These are phyloP conservation scores for Takakia lepidozioides DNA, from an alignment of 225 moss, liverwort and hornwort species.

Conservation along the genomic window DNA sequence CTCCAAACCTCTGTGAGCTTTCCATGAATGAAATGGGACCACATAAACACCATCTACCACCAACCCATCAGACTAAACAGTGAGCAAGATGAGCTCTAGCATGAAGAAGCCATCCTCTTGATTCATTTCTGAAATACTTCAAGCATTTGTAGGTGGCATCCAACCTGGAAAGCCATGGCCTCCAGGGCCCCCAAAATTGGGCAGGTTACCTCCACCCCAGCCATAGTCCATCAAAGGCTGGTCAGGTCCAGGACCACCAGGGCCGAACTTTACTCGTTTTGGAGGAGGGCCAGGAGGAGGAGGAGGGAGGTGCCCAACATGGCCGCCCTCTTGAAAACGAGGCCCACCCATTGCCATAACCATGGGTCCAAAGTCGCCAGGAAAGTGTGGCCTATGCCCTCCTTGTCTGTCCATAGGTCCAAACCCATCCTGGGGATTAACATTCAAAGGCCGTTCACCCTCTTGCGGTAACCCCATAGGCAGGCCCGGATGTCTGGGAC, in stretches of 20 bases:
- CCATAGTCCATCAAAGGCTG: conserved; percentile 53
- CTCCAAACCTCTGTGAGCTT: too few species aligned
- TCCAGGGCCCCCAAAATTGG: conserved; percentile 58
- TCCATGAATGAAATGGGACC: too few species aligned
- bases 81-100: too few species aligned
- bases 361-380: conserved; percentile 51
- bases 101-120: too few species aligned
- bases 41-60: too few species aligned
- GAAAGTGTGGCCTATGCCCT: conserved; percentile 30
- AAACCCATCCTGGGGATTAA: conserved; percentile 32
- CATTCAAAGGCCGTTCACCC: conserved; percentile 45
- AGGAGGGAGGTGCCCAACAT: conserved; percentile 52
- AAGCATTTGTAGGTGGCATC: conserved; percentile 45
- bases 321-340: too few species aligned
- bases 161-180: conserved; percentile 27
- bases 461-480: conserved; percentile 27
- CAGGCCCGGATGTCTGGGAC: conserved; percentile 18
- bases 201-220: conserved; percentile 48
- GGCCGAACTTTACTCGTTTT: conserved; percentile 54
- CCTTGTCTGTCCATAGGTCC: too few species aligned
- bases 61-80: too few species aligned
- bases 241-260: conserved; percentile 23
- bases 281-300: conserved; percentile 51
- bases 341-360: conserved; percentile 37
- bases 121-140: conserved; percentile 4